Percentiles rank a stretch among this genome's conserved stretches.
Evolutionary conservation across 176 grass and related monocot species (phyloP).

Genomic region (Aegilops speltoides): DNA sequence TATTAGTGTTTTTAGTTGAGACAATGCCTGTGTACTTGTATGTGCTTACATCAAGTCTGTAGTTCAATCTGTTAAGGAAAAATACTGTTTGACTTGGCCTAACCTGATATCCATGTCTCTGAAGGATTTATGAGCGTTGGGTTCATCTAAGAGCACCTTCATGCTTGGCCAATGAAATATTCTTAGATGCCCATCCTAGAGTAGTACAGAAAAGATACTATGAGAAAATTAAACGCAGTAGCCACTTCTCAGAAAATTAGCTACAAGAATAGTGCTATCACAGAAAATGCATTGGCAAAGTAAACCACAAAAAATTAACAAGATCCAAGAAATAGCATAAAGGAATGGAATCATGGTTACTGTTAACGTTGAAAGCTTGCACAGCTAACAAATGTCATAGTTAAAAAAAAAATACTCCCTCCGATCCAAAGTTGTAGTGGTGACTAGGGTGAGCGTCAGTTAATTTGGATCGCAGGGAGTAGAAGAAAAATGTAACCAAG

Average conservation of each 20-base stretch:
- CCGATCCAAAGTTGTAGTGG: too few relatives aligned
- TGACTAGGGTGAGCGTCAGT: too few relatives aligned
- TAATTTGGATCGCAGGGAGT: background rate
- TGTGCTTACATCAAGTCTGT: conserved; percentile 16
- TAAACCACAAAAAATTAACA: conserved; percentile 7
- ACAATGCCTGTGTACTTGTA: conserved; percentile 8
- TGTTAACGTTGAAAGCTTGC: background rate
- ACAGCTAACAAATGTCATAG: background rate
- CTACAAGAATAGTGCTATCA: conserved; percentile 17
- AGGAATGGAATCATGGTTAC: background rate
- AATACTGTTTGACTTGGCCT: background rate
- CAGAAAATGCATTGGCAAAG: background rate
- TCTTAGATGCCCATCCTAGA: conserved; percentile 88
- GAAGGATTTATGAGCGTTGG: conserved; percentile 95
- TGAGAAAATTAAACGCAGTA: background rate
- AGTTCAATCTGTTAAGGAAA: conserved; percentile 15
- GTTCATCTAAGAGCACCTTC: conserved; percentile 89
- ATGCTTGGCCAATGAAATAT: conserved; percentile 94
- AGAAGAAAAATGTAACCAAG: background rate
- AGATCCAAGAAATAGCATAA: conserved; percentile 16
- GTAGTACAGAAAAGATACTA: conserved; percentile 23
- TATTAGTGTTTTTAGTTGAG: background rate
- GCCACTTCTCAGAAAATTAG: background rate
- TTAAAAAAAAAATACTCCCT: background rate
- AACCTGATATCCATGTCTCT: conserved; percentile 99